These are phyloP conservation scores for Croton setiger DNA, from an alignment of 441 rosid genomes.

Conservation along the genomic window DNA sequence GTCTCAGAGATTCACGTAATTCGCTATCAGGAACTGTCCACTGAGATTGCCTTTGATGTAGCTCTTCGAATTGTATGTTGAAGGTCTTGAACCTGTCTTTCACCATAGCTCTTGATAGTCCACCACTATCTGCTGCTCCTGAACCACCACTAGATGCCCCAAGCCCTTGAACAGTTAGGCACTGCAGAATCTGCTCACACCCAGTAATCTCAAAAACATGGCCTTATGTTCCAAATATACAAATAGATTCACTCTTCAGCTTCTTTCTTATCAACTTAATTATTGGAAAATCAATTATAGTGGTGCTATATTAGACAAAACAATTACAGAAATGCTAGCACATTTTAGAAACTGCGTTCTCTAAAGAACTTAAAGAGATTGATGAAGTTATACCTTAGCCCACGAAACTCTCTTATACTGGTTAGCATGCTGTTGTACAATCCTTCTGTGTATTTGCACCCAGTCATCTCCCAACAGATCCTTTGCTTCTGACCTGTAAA, in stretches of 20 bases:
- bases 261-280: not conserved
- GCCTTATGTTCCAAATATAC: not conserved
- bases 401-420: slow-evolving; percentile 93
- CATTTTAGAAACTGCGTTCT: not conserved
- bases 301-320: not conserved
- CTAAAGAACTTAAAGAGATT: not conserved
- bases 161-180: slow-evolving; percentile 62
- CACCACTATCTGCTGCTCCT: slow-evolving; percentile 28
- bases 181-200: slow-evolving; percentile 69
- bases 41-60: slow-evolving; percentile 85
- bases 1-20: slow-evolving; percentile 76
- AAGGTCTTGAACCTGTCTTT: slow-evolving; percentile 92
- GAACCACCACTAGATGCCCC: slow-evolving; percentile 33
- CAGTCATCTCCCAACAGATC: slow-evolving; percentile 94
- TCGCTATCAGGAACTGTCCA: slow-evolving; percentile 98
- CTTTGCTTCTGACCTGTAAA: slow-evolving; percentile 88
- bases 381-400: slow-evolving; percentile 62
- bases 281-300: not conserved
- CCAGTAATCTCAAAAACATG: not conserved
- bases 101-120: slow-evolving; percentile 63
- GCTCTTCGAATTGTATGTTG: slow-evolving; percentile 78
- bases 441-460: slow-evolving; percentile 95
- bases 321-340: not conserved
- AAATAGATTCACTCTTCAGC: not conserved
- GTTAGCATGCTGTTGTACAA: slow-evolving; percentile 93